These are phyloP conservation scores for Tagetes patula DNA, from an alignment of 129 eudicot species.

Conservation along the genomic window DNA sequence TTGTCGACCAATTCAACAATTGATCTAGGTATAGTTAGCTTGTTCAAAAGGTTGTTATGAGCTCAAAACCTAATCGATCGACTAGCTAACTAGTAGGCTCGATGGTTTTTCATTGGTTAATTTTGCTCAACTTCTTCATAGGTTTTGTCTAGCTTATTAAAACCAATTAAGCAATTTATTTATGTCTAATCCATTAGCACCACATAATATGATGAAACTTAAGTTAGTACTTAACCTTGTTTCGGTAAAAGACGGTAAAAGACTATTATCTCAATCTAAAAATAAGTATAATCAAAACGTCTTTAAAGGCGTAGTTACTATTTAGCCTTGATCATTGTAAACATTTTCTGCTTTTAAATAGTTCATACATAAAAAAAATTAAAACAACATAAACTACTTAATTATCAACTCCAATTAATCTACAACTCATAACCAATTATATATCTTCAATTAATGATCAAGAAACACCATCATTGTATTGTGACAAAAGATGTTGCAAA, in stretches of 20 bases:
- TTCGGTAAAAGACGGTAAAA: no score
- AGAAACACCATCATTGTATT: background rate
- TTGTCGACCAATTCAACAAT: no score
- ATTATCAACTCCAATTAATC: background rate
- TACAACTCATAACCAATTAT: background rate
- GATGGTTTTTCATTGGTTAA: no score
- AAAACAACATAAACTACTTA: background rate
- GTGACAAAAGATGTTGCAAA: slow-evolving; percentile 13
- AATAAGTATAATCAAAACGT: background rate
- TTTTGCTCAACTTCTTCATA: no score
- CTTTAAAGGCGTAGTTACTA: background rate
- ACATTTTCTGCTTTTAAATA: background rate
- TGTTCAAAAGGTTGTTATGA: no score
- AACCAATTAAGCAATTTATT: background rate
- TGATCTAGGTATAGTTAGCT: no score
- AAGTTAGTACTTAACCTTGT: no score
- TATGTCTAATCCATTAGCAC: background rate
- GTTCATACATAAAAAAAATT: background rate
- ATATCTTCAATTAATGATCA: background rate
- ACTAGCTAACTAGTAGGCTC: no score
- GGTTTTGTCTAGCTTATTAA: background rate
- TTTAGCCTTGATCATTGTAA: background rate
- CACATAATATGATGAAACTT: no score
- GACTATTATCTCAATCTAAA: no score
- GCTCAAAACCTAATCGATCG: no score